phyloP scores from a whole-genome alignment of 1,139 yeast species.

The Dujonia santamariae region DNA sequence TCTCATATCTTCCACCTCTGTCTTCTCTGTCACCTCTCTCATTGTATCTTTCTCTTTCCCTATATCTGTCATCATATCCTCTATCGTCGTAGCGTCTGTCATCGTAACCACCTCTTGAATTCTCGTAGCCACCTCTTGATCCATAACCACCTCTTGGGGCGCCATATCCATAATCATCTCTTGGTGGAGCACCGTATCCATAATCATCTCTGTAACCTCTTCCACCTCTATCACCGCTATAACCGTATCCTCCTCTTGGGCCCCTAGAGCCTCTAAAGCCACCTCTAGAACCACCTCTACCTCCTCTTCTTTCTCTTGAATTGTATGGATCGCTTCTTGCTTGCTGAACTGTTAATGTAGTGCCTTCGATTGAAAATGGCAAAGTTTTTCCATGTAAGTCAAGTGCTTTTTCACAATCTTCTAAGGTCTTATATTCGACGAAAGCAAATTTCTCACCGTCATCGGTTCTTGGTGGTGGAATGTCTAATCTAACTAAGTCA shows the following conservation, averaged over 20 bases:
- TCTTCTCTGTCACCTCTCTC: conserved; percentile 9
- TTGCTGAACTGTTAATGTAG: conserved; percentile 52
- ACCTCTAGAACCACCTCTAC: conserved; percentile 15
- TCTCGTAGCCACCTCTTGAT: conserved; percentile 17
- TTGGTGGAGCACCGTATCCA: conserved; percentile 9
- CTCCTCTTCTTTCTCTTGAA: conserved; percentile 17
- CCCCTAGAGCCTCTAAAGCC: conserved; percentile 13
- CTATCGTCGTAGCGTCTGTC: conserved; percentile 14
- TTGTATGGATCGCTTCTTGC: conserved; percentile 57
- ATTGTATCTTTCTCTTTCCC: conserved; percentile 15
- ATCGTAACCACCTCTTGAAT: conserved; percentile 22
- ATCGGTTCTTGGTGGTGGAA: conserved; percentile 66
- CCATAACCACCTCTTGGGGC: conserved; percentile 11
- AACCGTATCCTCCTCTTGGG: conserved; percentile 8
- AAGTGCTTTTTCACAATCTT: conserved; percentile 63
- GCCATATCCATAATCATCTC: conserved; percentile 9
- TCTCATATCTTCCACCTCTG: conserved; percentile 6
- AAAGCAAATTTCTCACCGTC: conserved; percentile 71
- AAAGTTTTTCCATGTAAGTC: conserved; percentile 42
- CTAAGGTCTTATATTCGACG: conserved; percentile 59
- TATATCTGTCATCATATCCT: conserved; percentile 14
- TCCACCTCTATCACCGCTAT: conserved; percentile 10
- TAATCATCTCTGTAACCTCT: conserved; percentile 9
- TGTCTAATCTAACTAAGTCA: conserved; percentile 61
- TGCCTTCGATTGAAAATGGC: conserved; percentile 31